Conservation (phyloP, 495 filamentous ascomycete species). For the Annulohypoxylon nitens region DNA sequence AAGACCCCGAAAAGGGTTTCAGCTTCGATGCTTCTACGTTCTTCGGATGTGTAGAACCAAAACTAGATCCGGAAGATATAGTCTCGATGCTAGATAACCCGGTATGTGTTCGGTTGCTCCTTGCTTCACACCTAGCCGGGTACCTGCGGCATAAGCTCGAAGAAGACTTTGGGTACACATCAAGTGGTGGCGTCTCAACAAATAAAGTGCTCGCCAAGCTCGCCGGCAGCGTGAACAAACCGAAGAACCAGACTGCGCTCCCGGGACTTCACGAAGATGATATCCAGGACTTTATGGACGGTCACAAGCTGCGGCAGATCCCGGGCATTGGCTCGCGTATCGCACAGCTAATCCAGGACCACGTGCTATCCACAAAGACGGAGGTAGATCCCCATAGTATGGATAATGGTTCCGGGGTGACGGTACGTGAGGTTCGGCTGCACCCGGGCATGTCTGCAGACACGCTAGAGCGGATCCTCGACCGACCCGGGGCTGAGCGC, state of each 20-base stretch:
- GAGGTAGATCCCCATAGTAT: conserved; percentile 59
- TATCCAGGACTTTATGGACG: conserved; percentile 77
- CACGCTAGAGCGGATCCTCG: conserved; percentile 72
- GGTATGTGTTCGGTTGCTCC: conserved; percentile 67
- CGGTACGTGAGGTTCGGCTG: conserved; percentile 73
- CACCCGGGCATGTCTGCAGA: conserved; percentile 71
- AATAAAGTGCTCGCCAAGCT: conserved; percentile 88
- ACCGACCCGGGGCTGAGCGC: conserved; percentile 74
- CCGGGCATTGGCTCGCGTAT: conserved; percentile 87
- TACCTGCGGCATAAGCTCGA: conserved; percentile 80
- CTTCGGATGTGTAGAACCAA: conserved; percentile 50
- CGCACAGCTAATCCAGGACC: conserved; percentile 75
- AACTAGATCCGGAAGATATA: conserved; percentile 13
- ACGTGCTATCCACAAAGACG: conserved; percentile 65
- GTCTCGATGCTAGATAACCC: conserved; percentile 30
- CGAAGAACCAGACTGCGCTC: conserved; percentile 85
- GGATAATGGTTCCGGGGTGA: conserved; percentile 64
- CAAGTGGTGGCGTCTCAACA: conserved; percentile 87
- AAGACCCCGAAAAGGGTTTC: conserved; percentile 85
- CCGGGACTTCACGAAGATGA: conserved; percentile 70
- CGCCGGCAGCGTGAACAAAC: conserved; percentile 86
- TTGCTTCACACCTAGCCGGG: conserved; percentile 80
- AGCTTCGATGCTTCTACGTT: conserved; percentile 75
- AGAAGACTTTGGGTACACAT: conserved; percentile 83
- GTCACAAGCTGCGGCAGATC: conserved; percentile 81